Percentiles rank a stretch among this genome's conserved stretches.
Conservation (phyloP, 2,329 filamentous ascomycete species). For the Huntiella moniliformis region DNA sequence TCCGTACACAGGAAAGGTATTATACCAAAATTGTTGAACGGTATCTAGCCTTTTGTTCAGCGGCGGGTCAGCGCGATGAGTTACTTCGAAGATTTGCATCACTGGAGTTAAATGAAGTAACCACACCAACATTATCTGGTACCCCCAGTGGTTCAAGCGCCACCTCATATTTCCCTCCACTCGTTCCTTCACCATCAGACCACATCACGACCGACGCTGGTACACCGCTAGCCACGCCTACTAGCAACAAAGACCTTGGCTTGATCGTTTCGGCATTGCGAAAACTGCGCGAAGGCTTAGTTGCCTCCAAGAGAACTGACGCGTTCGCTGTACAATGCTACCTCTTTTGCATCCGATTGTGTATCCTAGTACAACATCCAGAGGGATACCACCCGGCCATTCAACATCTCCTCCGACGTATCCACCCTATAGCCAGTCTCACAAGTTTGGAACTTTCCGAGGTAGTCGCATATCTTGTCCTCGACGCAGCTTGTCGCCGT, state of each 20-base stretch:
- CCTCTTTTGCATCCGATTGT: conserved; percentile 73
- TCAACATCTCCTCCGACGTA: conserved; percentile 51
- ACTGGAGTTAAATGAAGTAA: conserved; percentile 21
- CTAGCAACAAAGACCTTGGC: conserved; percentile 39
- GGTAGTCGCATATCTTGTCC: conserved; percentile 59
- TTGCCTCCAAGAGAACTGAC: conserved; percentile 57
- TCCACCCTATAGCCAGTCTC: conserved; percentile 52
- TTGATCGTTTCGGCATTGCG: conserved; percentile 67
- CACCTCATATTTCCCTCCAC: not conserved
- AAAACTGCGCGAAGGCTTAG: conserved; percentile 78
- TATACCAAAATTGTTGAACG: conserved; percentile 74
- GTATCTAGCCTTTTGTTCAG: conserved; percentile 76
- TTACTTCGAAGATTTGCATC: conserved; percentile 59
- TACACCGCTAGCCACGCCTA: conserved; percentile 11
- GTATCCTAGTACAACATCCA: conserved; percentile 62
- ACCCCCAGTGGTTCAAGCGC: not conserved
- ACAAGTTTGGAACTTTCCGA: conserved; percentile 57
- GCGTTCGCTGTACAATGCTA: conserved; percentile 77
- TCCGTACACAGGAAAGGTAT: conserved; percentile 65
- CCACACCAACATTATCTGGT: not conserved
- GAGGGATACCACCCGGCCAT: conserved; percentile 85
- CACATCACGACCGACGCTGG: not conserved
- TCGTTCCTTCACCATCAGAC: conserved; percentile 6
- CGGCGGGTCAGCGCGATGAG: conserved; percentile 49
- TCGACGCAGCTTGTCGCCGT: conserved; percentile 77